Evolutionary conservation across 1,139 yeast genomes (phyloP).

Genomic region (Geotrichum australiense): DNA sequence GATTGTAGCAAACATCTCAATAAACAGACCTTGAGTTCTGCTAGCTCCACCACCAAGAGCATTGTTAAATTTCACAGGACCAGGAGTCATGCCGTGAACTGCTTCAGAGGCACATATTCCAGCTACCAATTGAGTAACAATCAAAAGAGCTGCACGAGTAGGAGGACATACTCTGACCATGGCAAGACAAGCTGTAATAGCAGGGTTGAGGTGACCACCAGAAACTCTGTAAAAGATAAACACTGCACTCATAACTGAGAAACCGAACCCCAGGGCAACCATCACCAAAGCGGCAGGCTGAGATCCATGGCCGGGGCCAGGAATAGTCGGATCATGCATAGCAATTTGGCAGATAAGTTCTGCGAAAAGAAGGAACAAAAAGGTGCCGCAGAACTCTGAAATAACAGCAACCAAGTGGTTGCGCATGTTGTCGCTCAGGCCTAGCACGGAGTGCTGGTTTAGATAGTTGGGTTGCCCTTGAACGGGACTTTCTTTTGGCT

Average conservation of each 20-base stretch:
- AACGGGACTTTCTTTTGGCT: neutral
- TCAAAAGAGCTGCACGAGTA: slow-evolving; percentile 58
- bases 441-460: slow-evolving; percentile 20
- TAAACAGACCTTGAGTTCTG: slow-evolving; percentile 66
- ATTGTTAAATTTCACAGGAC: slow-evolving; percentile 65
- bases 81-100: slow-evolving; percentile 83
- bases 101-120: slow-evolving; percentile 95
- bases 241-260: slow-evolving; percentile 72
- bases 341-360: slow-evolving; percentile 81
- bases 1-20: slow-evolving; percentile 78
- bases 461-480: slow-evolving; percentile 5
- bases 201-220: slow-evolving; percentile 89
- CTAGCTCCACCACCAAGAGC: slow-evolving; percentile 67
- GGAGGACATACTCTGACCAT: slow-evolving; percentile 71
- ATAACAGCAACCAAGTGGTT: slow-evolving; percentile 48
- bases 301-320: slow-evolving; percentile 38
- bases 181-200: slow-evolving; percentile 68
- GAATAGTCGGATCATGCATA: slow-evolving; percentile 52
- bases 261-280: slow-evolving; percentile 86
- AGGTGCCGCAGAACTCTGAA: slow-evolving; percentile 82
- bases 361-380: slow-evolving; percentile 76
- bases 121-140: slow-evolving; percentile 64
- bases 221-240: slow-evolving; percentile 72
- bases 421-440: slow-evolving; percentile 40
- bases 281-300: slow-evolving; percentile 64